A percentile compares a stretch with the other conserved stretches of the same genome.
phyloP scores from a whole-genome alignment of 371 early-diverging fungal genomes.

The Rhizopus arrhizus region DNA sequence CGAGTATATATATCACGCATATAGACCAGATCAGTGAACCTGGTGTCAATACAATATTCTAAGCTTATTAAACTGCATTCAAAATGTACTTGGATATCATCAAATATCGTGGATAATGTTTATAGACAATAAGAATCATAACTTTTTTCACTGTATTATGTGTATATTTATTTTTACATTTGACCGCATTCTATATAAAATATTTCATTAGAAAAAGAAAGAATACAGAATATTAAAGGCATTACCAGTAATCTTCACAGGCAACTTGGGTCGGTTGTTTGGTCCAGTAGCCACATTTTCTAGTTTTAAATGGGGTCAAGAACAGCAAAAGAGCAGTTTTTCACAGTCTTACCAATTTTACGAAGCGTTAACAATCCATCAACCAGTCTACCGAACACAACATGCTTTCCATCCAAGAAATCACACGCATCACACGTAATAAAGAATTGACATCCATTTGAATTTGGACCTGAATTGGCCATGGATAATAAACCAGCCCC shows the following conservation, averaged over 20 bases:
- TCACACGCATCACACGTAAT: constrained; percentile 89
- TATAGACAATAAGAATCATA: no score
- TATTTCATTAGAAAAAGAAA: neutral
- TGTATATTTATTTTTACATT: neutral
- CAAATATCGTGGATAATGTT: no score
- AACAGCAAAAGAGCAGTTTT: neutral
- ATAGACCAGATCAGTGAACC: no score
- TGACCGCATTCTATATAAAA: constrained; percentile 1
- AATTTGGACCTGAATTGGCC: constrained; percentile 95
- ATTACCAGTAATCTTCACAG: constrained; percentile 83
- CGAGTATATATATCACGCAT: no score
- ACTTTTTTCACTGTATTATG: no score
- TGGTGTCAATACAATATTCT: no score
- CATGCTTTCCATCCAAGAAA: constrained; percentile 93
- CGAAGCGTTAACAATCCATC: constrained; percentile 88
- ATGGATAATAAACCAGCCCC: constrained; percentile 94
- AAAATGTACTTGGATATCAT: no score
- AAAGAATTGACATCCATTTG: constrained; percentile 97
- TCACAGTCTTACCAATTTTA: constrained; percentile 67
- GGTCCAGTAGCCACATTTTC: constrained; percentile 90
- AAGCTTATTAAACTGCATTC: no score
- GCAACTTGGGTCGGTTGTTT: constrained; percentile 87
- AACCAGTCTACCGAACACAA: constrained; percentile 86
- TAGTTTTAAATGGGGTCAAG: constrained; percentile 6
- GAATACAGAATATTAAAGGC: constrained; percentile 26